Conservation (phyloP, 139 green algal species). For the Penium margaritaceum region DNA sequence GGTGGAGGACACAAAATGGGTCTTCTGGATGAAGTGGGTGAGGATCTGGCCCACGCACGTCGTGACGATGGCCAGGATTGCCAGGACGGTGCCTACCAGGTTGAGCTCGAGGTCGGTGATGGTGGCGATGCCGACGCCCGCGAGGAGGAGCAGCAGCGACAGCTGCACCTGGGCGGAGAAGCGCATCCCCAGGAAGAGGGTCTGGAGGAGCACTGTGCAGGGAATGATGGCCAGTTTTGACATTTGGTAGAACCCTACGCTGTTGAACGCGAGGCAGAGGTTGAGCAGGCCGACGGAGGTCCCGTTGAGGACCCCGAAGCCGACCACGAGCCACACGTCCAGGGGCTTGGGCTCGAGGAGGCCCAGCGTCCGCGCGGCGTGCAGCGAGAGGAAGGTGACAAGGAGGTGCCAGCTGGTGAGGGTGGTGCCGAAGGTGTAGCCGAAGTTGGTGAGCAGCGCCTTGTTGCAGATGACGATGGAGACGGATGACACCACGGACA, state of each 20-base stretch:
- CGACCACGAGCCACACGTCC: slow-evolving; percentile 21
- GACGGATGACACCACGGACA: slow-evolving; percentile 48
- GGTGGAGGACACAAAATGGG: slow-evolving; percentile 36
- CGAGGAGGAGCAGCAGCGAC: no score
- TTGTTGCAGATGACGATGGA: slow-evolving; percentile 56
- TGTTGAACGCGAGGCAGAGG: slow-evolving; percentile 51
- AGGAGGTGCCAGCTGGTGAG: slow-evolving; percentile 51
- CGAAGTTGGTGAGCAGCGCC: slow-evolving; percentile 40
- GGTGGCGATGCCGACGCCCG: slow-evolving; percentile 48
- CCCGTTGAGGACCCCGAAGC: slow-evolving; percentile 45
- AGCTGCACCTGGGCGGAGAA: no score
- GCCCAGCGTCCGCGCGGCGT: slow-evolving; percentile 18
- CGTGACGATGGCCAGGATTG: no score
- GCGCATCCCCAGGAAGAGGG: slow-evolving; percentile 44
- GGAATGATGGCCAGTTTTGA: slow-evolving; percentile 57
- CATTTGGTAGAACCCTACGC: slow-evolving; percentile 57
- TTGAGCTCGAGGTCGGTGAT: no score
- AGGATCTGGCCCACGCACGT: no score
- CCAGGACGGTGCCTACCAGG: no score
- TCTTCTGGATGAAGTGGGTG: no score
- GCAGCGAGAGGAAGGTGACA: slow-evolving; percentile 43
- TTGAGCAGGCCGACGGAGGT: slow-evolving; percentile 51
- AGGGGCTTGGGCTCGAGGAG: slow-evolving; percentile 46
- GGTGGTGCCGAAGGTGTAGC: slow-evolving; percentile 46
- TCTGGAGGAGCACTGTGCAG: slow-evolving; percentile 49